These are phyloP conservation scores for Colletotrichum sp. DNA, from an alignment of 2,329 filamentous ascomycete genomes.

Conservation along the genomic window DNA sequence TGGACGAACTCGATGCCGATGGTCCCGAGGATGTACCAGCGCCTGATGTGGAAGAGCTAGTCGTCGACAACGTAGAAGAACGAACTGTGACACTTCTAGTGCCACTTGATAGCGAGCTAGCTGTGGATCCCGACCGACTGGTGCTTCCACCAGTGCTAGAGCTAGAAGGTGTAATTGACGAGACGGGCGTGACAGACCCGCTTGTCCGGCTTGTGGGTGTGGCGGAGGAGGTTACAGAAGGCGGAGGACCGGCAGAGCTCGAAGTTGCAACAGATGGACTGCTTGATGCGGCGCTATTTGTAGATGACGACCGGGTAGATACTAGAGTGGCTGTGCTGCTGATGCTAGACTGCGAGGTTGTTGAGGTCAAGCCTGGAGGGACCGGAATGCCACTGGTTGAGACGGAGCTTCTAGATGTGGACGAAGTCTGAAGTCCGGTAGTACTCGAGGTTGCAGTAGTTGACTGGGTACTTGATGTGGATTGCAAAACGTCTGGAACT, in stretches of 20 bases:
- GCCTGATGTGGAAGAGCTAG: background rate
- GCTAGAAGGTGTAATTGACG: background rate
- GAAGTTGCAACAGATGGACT: background rate
- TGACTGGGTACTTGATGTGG: background rate
- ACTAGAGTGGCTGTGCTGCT: accelerated
- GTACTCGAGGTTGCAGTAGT: background rate
- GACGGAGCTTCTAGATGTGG: background rate
- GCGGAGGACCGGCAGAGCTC: background rate
- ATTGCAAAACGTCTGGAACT: background rate
- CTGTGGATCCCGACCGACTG: accelerated
- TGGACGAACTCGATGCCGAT: accelerated
- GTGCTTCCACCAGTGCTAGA: background rate
- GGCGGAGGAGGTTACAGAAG: background rate
- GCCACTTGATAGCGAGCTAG: background rate
- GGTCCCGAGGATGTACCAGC: accelerated
- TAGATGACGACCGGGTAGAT: background rate
- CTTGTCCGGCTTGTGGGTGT: background rate
- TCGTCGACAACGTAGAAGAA: background rate
- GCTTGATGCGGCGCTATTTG: background rate
- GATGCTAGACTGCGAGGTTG: background rate
- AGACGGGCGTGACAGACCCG: background rate
- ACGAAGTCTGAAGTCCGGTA: background rate
- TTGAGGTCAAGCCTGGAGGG: background rate
- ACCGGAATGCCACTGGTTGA: background rate
- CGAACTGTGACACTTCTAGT: background rate